phyloP scores from a whole-genome alignment of 2,329 filamentous ascomycete genomes.

The Colletotrichum kahawae region DNA sequence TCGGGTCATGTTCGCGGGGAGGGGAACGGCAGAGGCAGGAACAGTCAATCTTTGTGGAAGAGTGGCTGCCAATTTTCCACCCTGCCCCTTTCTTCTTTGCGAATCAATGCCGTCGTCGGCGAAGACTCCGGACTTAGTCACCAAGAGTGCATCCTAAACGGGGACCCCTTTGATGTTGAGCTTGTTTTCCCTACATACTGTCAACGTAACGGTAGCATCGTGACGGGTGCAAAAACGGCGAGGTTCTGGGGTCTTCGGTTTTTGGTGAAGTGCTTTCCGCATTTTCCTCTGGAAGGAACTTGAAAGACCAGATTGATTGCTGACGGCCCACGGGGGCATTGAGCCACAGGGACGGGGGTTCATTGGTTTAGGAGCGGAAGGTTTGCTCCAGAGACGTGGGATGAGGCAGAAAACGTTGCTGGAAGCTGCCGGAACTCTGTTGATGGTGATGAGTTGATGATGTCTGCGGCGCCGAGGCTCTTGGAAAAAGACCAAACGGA shows the following conservation, averaged over 20 bases:
- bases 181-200: slow-evolving; percentile 1
- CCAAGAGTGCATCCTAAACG: not conserved
- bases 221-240: not conserved
- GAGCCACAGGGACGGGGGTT: slow-evolving; percentile 4
- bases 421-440: slow-evolving; percentile 18
- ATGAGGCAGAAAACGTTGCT: not conserved
- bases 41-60: not conserved
- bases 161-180: not conserved
- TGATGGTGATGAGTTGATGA: not conserved
- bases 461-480: not conserved
- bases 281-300: not conserved
- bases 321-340: not conserved
- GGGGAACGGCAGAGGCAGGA: not conserved
- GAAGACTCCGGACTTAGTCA: not conserved
- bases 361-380: not conserved
- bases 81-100: not conserved
- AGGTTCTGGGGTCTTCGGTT: not conserved
- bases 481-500: not conserved
- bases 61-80: not conserved
- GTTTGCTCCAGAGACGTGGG: slow-evolving; percentile 4
- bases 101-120: not conserved
- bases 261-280: not conserved
- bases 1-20: not conserved
- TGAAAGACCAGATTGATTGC: not conserved
- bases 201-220: not conserved